These are phyloP conservation scores for Lobosporangium transversale DNA, from an alignment of 192 early-diverging fungal species.

Conservation along the genomic window DNA sequence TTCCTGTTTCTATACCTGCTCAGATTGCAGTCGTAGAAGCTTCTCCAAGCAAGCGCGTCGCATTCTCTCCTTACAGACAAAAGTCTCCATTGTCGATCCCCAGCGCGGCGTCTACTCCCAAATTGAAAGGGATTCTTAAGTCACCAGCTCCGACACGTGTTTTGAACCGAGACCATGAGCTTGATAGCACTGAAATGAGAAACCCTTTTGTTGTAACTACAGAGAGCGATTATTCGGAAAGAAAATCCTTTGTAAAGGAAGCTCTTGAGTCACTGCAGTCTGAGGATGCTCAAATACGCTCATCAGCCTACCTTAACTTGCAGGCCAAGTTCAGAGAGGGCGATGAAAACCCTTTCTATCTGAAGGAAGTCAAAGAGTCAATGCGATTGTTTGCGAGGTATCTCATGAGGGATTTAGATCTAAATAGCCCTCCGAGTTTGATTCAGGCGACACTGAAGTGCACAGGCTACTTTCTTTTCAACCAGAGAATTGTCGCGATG, in stretches of 20 bases:
- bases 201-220: not conserved
- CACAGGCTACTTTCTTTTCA: slow-evolving; percentile 19
- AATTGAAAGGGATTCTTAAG: slow-evolving; percentile 28
- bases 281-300: slow-evolving; percentile 6
- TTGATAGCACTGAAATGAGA: not conserved
- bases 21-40: slow-evolving; percentile 29
- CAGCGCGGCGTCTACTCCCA: not conserved
- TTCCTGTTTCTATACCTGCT: slow-evolving; percentile 16
- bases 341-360: slow-evolving; percentile 1
- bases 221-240: no score
- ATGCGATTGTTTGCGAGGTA: slow-evolving; percentile 10
- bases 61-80: slow-evolving; percentile 34
- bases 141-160: slow-evolving; percentile 2
- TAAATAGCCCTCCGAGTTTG: slow-evolving; percentile 7
- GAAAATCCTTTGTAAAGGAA: slow-evolving; percentile 11
- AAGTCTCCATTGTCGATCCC: slow-evolving; percentile 18
- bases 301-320: slow-evolving; percentile 1
- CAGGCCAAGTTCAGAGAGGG: slow-evolving; percentile 14
- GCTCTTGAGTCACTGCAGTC: slow-evolving; percentile 4
- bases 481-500: slow-evolving; percentile 10
- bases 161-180: not conserved
- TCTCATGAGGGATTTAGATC: slow-evolving; percentile 12
- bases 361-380: slow-evolving; percentile 8
- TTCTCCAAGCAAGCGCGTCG: slow-evolving; percentile 33
- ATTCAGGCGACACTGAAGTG: slow-evolving; percentile 18